Percentiles rank a stretch among this genome's conserved stretches.
Evolutionary conservation across 2,329 filamentous ascomycete species (phyloP).

Genomic region (Reticulascus tulasneorum): DNA sequence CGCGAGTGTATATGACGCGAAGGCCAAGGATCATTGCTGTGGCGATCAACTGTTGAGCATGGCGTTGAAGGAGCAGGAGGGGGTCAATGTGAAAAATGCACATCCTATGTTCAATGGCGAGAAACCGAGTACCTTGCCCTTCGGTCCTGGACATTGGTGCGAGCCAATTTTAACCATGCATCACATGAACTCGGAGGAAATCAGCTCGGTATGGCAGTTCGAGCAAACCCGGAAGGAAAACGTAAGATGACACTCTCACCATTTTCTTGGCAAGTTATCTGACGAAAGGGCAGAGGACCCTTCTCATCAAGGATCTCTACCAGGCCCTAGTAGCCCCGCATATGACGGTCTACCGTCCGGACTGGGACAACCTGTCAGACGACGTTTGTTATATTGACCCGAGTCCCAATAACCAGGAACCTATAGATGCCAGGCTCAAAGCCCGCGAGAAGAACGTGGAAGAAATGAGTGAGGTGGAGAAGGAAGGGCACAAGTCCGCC

Average conservation of each 20-base stretch:
- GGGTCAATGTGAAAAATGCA: slow-evolving; percentile 36
- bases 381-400: slow-evolving; percentile 41
- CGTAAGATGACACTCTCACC: no score
- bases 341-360: slow-evolving; percentile 34
- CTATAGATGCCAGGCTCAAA: slow-evolving; percentile 24
- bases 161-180: slow-evolving; percentile 56
- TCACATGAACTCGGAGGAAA: slow-evolving; percentile 49
- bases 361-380: slow-evolving; percentile 52
- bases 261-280: no score
- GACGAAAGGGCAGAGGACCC: slow-evolving; percentile 21
- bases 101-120: slow-evolving; percentile 55
- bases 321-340: slow-evolving; percentile 42
- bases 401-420: slow-evolving; percentile 26
- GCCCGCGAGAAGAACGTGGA: slow-evolving; percentile 32
- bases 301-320: slow-evolving; percentile 48
- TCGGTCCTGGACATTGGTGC: slow-evolving; percentile 48
- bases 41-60: slow-evolving; percentile 50
- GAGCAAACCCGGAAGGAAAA: slow-evolving; percentile 43
- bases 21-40: slow-evolving; percentile 41
- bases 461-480: slow-evolving; percentile 38
- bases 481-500: slow-evolving; percentile 38
- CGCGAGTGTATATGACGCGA: slow-evolving; percentile 41
- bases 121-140: slow-evolving; percentile 48
- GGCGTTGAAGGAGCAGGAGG: slow-evolving; percentile 40
- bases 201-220: slow-evolving; percentile 48